Conservation (phyloP, 805 yeast genomes). For the Yamadazyma scolyti region DNA sequence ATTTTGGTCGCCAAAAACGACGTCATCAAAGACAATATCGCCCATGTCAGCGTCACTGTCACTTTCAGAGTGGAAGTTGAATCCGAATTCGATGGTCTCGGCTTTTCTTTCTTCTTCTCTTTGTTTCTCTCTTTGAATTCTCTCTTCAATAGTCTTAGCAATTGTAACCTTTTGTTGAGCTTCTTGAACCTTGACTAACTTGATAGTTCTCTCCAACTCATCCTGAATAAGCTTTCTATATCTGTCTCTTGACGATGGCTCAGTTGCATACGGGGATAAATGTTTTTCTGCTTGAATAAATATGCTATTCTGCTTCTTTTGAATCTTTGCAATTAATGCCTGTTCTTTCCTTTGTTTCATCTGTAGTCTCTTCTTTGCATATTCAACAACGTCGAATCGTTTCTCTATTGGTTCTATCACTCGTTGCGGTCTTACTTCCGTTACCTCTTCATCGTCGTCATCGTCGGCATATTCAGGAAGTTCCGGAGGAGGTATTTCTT, state of each 20-base stretch:
- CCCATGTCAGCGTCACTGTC: slow-evolving; percentile 11
- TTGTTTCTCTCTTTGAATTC: slow-evolving; percentile 7
- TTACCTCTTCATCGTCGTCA: slow-evolving; percentile 3
- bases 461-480: slow-evolving; percentile 12
- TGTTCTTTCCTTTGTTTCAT: slow-evolving; percentile 28
- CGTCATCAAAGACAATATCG: slow-evolving; percentile 11
- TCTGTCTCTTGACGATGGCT: slow-evolving; percentile 18
- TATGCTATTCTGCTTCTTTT: slow-evolving; percentile 23
- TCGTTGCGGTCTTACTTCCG: slow-evolving; percentile 1
- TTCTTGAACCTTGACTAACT: slow-evolving; percentile 27
- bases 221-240: slow-evolving; percentile 19
- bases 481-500: slow-evolving; percentile 10
- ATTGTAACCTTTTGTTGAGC: slow-evolving; percentile 10
- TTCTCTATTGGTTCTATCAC: slow-evolving; percentile 7
- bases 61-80: slow-evolving; percentile 11
- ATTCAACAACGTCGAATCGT: slow-evolving; percentile 53
- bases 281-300: slow-evolving; percentile 36
- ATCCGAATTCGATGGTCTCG: slow-evolving; percentile 14
- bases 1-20: too few relatives aligned
- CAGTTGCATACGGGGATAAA: slow-evolving; percentile 34
- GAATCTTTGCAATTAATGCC: slow-evolving; percentile 15
- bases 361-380: slow-evolving; percentile 47
- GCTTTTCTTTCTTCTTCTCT: slow-evolving; percentile 4
- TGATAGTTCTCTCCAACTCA: slow-evolving; percentile 29
- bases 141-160: slow-evolving; percentile 6